phyloP scores from a whole-genome alignment of 179 eudicot genomes.

The Nepenthes alata region DNA sequence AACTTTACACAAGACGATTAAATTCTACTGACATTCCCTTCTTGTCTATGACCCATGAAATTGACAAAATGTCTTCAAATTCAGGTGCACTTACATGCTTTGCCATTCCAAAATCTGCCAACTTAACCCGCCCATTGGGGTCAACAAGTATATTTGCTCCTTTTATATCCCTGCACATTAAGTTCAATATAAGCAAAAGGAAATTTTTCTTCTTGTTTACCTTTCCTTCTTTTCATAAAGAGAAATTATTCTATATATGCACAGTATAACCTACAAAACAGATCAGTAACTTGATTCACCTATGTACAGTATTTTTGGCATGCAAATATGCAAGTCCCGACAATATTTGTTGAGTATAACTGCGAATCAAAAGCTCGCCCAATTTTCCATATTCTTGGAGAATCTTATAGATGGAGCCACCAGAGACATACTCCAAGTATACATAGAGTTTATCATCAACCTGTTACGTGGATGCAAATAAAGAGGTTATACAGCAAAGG shows the following conservation, averaged over 20 bases:
- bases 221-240: not conserved
- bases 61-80: not conserved
- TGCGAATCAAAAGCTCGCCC: constrained; percentile 82
- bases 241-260: not conserved
- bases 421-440: constrained; percentile 92
- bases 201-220: not conserved
- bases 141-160: constrained; percentile 98
- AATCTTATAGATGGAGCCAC: constrained; percentile 87
- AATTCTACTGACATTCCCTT: too few relatives aligned
- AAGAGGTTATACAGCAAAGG: constrained; percentile 6
- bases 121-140: constrained; percentile 80
- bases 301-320: constrained; percentile 71
- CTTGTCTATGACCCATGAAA: too few relatives aligned
- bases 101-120: constrained; percentile 98
- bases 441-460: constrained; percentile 77
- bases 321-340: constrained; percentile 90
- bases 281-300: constrained; percentile 33
- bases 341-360: constrained; percentile 77
- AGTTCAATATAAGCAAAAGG: constrained; percentile 8
- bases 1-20: too few relatives aligned
- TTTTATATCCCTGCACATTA: constrained; percentile 67
- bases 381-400: constrained; percentile 89
- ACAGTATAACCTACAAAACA: not conserved
- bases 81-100: constrained; percentile 65
- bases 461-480: constrained; percentile 22